These are phyloP conservation scores for Fusarium siculi DNA, from an alignment of 2,329 filamentous ascomycete genomes.

Conservation along the genomic window DNA sequence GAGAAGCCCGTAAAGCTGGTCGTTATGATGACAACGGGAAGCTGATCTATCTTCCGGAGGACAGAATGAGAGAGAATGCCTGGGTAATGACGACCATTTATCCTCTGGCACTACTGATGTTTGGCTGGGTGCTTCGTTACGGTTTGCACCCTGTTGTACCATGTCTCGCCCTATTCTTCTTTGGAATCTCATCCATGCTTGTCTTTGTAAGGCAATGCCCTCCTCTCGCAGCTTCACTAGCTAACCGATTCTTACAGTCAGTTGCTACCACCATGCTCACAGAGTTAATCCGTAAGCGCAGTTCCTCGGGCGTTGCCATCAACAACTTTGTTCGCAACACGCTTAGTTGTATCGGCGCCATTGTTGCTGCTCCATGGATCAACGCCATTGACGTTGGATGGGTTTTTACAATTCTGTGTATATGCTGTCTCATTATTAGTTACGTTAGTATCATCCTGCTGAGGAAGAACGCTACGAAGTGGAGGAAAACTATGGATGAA, in stretches of 20 bases:
- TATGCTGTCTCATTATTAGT: conserved; percentile 67
- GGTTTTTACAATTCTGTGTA: conserved; percentile 71
- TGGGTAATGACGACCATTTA: conserved; percentile 79
- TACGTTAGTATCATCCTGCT: conserved; percentile 69
- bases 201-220: conserved; percentile 68
- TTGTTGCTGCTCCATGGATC: conserved; percentile 78
- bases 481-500: conserved; percentile 72
- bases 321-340: conserved; percentile 87
- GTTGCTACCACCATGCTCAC: conserved; percentile 84
- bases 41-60: conserved; percentile 78
- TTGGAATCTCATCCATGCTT: conserved; percentile 82
- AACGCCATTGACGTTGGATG: conserved; percentile 78
- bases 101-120: conserved; percentile 76
- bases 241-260: conserved; percentile 49
- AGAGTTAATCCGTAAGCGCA: conserved; percentile 80
- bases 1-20: conserved; percentile 76
- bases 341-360: conserved; percentile 75
- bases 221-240: neutral
- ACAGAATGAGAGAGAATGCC: conserved; percentile 84
- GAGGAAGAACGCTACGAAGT: conserved; percentile 67
- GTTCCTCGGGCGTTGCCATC: conserved; percentile 78
- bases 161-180: conserved; percentile 75
- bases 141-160: conserved; percentile 73
- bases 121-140: conserved; percentile 77
- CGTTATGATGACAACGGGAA: conserved; percentile 74